phyloP scores from a whole-genome alignment of 2,329 filamentous ascomycete species.

The Stachybotrys echinatus region DNA sequence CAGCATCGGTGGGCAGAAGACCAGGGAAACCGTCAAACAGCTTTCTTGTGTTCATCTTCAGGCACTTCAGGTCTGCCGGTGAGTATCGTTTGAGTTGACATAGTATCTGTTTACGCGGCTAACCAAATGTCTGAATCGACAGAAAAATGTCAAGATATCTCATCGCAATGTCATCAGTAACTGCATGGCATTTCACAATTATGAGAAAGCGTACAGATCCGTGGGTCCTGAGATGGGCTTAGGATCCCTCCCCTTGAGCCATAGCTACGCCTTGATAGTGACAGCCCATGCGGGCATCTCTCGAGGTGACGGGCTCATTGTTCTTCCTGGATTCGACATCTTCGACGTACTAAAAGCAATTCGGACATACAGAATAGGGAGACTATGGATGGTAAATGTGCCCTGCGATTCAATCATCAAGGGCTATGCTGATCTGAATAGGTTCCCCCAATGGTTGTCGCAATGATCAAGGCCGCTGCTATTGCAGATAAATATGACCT shows the following conservation, averaged over 20 bases:
- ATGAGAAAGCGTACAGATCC: slow-evolving; percentile 19
- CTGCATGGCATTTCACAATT: slow-evolving; percentile 53
- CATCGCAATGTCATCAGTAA: slow-evolving; percentile 73
- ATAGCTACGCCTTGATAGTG: slow-evolving; percentile 72
- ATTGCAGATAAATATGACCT: slow-evolving; percentile 64
- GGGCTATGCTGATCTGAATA: background rate
- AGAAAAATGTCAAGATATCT: slow-evolving; percentile 77
- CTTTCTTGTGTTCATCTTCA: slow-evolving; percentile 69
- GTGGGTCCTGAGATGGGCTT: slow-evolving; percentile 27
- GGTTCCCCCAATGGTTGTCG: slow-evolving; percentile 75
- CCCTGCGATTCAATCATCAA: background rate
- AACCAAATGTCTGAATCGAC: background rate
- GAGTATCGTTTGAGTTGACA: slow-evolving; percentile 9
- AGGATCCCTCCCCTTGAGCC: slow-evolving; percentile 68
- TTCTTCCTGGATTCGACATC: slow-evolving; percentile 71
- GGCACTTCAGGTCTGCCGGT: slow-evolving; percentile 69
- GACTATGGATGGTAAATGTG: slow-evolving; percentile 56
- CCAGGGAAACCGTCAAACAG: slow-evolving; percentile 56
- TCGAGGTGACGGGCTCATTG: slow-evolving; percentile 65
- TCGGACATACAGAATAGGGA: slow-evolving; percentile 60
- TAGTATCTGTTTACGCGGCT: background rate
- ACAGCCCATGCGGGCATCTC: slow-evolving; percentile 61
- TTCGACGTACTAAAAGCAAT: slow-evolving; percentile 55
- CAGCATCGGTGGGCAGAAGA: slow-evolving; percentile 52
- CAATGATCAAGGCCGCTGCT: slow-evolving; percentile 61